phyloP scores from a whole-genome alignment of 495 filamentous ascomycete genomes.

The Penicillium alfredii region DNA sequence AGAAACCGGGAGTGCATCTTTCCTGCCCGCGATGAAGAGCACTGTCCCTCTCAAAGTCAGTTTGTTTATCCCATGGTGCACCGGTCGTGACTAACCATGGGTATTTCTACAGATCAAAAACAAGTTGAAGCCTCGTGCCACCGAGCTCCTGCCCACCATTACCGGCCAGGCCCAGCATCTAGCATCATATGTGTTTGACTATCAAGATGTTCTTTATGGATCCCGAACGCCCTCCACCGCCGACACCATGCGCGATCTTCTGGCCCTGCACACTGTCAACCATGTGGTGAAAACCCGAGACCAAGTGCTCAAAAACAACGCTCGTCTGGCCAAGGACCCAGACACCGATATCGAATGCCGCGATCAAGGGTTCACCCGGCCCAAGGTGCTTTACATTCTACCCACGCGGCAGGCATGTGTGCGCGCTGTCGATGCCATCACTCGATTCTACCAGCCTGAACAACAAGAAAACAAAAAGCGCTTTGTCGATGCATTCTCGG shows the following conservation, averaged over 20 bases:
- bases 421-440: conserved; percentile 67
- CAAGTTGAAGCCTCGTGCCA: conserved; percentile 34
- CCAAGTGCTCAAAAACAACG: conserved; percentile 85
- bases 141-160: conserved; percentile 30
- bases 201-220: conserved; percentile 75
- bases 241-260: conserved; percentile 58
- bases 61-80: neutral
- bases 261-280: conserved; percentile 81
- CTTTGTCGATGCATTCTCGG: conserved; percentile 72
- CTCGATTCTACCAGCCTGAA: conserved; percentile 66
- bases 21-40: conserved; percentile 34
- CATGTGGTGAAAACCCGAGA: conserved; percentile 93
- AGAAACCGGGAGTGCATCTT: conserved; percentile 12
- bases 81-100: conserved; percentile 3
- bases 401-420: conserved; percentile 83
- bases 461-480: conserved; percentile 95
- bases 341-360: conserved; percentile 68
- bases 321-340: conserved; percentile 56
- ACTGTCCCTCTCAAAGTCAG: conserved; percentile 34
- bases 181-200: conserved; percentile 53
- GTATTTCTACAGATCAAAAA: conserved; percentile 35
- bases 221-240: conserved; percentile 61
- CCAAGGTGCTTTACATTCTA: conserved; percentile 83
- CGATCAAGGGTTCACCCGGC: conserved; percentile 93
- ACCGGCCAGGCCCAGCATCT: conserved; percentile 29